Conservation (phyloP, 2,329 filamentous ascomycete species). For the Penicillium sp. region DNA sequence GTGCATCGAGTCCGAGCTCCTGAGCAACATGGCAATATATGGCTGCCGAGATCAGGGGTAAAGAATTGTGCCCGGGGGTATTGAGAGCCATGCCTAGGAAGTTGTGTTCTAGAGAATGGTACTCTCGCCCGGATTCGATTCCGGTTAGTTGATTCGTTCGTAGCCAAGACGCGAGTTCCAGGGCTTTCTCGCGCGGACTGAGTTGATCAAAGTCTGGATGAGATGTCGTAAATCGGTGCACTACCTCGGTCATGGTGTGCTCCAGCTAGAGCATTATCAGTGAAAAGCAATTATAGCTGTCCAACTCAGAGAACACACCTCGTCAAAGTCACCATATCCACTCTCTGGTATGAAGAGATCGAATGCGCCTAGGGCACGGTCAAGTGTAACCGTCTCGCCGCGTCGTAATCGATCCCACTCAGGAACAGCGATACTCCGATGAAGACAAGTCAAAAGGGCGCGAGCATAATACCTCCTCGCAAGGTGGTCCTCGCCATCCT, state of each 20-base stretch:
- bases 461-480: constrained; percentile 79
- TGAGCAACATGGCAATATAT: constrained; percentile 83
- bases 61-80: constrained; percentile 72
- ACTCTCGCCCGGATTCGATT: constrained; percentile 68
- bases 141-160: constrained; percentile 71
- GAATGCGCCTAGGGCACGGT: constrained; percentile 78
- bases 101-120: constrained; percentile 82
- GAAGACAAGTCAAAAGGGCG: constrained; percentile 75
- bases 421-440: constrained; percentile 76
- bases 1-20: constrained; percentile 74
- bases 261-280: constrained; percentile 56
- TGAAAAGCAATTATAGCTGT: constrained; percentile 4
- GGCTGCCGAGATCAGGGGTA: constrained; percentile 83
- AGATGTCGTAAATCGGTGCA: constrained; percentile 58
- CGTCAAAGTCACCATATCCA: constrained; percentile 71
- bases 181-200: constrained; percentile 69
- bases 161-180: constrained; percentile 71
- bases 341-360: constrained; percentile 86
- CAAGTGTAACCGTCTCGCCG: constrained; percentile 63
- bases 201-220: constrained; percentile 59
- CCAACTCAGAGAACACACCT: constrained; percentile 51
- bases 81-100: constrained; percentile 82
- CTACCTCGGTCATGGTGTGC: constrained; percentile 67
- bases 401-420: constrained; percentile 69
- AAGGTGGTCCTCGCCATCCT: constrained; percentile 72